Evolutionary conservation across 805 yeast genomes (phyloP), one percentile per base, ranked within the genome.

Genomic region (Wickerhamomyces mucosus): DNA sequence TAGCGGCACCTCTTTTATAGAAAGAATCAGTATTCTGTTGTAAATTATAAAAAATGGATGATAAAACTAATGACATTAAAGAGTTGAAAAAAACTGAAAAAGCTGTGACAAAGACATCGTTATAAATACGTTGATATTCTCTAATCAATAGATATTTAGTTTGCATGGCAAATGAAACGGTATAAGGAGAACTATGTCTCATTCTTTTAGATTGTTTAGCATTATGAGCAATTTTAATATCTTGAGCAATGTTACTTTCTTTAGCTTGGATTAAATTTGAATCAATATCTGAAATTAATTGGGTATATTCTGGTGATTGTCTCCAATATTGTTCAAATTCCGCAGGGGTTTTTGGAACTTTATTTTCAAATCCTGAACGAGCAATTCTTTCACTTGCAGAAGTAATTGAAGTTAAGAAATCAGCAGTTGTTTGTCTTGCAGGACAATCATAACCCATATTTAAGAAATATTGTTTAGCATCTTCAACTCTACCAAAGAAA

Each of bases 11-110:
- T 48, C 85, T 60, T 43, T 56, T 61, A 49, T 65, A 73, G 41
- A 75, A 67, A 3, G 73, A 63, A 1, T 45, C 53, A 1, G 81
- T 67, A 18, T 49, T 50, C 18, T 35, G 31, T 39, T 49, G 52
- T 40, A 72, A 45, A 41, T 74, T 70, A 53, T 69, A 75, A 43
- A 72, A 76, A 41, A 76, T 63, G 2, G 82, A 75, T 20, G 76
- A 62, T 27, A 71, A 50, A 23, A 76, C 53, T 35, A 76, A 55
- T 19, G 75, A 72, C 74, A 75, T 72, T 9, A 61, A 43, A 10
- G 65, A 51, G 40, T 74, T 67, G 30, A 72, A 63, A 26, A 16
- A 64, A 49, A 25, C 61, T 50, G 37, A 61, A 58, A 18, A 69
- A 12, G 17, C 67, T 53, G 32, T 73, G 53, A 15, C 74, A 53